A percentile compares a stretch with the other conserved stretches of the same genome.
These are phyloP conservation scores for Gyromitra esculenta DNA, from an alignment of 2,329 filamentous ascomycete species.

Conservation along the genomic window DNA sequence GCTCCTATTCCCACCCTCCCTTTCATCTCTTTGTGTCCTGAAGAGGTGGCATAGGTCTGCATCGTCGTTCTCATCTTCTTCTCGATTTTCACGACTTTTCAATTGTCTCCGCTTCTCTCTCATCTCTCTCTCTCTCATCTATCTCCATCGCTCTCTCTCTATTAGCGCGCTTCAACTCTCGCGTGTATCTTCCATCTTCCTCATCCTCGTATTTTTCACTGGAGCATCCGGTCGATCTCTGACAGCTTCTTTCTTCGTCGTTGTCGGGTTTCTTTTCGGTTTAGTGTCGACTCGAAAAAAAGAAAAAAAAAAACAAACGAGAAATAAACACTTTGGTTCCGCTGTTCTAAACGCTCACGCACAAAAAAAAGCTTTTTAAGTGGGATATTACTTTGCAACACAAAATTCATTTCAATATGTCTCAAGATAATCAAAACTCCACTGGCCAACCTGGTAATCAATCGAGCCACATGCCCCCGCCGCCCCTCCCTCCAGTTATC, in stretches of 20 bases:
- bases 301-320: neutral
- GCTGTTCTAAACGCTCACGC: slow-evolving; percentile 45
- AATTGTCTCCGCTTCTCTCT: slow-evolving; percentile 53
- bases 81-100: slow-evolving; percentile 54
- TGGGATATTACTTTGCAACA: slow-evolving; percentile 44
- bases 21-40: slow-evolving; percentile 58
- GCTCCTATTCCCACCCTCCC: slow-evolving; percentile 53
- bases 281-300: slow-evolving; percentile 50
- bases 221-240: slow-evolving; percentile 40
- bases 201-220: slow-evolving; percentile 55
- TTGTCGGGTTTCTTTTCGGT: slow-evolving; percentile 52
- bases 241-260: slow-evolving; percentile 51
- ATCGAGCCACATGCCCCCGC: slow-evolving; percentile 84
- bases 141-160: slow-evolving; percentile 46
- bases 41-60: slow-evolving; percentile 56
- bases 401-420: slow-evolving; percentile 67
- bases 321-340: slow-evolving; percentile 53
- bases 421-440: slow-evolving; percentile 75
- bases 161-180: slow-evolving; percentile 48
- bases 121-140: slow-evolving; percentile 48
- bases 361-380: slow-evolving; percentile 42
- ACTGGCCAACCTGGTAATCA: slow-evolving; percentile 79
- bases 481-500: slow-evolving; percentile 80
- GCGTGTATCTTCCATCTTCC: slow-evolving; percentile 53
- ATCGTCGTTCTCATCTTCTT: slow-evolving; percentile 49